Conservation (phyloP, 352 stramenopile genomes). For the Globisporangium cederbergense region DNA sequence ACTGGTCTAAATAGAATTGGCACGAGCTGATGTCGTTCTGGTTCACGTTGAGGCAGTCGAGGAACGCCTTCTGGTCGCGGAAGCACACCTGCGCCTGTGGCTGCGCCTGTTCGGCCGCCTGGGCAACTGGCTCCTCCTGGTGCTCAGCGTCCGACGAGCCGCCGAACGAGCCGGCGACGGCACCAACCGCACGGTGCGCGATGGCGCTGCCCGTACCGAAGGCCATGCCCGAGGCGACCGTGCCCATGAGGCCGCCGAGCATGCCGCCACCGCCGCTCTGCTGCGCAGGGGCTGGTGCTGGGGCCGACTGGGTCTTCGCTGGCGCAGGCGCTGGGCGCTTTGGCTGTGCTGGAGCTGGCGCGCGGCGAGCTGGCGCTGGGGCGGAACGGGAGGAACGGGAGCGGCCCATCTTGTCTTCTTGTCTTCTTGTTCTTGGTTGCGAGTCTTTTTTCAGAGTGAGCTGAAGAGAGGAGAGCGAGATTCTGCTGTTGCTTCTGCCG, state of each 20-base stretch:
- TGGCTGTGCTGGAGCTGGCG: conserved; percentile 27
- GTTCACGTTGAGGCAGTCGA: conserved; percentile 84
- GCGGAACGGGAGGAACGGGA: conserved; percentile 60
- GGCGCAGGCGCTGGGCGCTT: conserved; percentile 42
- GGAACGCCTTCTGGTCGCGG: conserved; percentile 76
- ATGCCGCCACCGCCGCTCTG: conserved; percentile 74
- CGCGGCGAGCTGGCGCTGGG: conserved; percentile 40
- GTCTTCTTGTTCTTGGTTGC: conserved; percentile 13
- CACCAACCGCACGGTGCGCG: conserved; percentile 90
- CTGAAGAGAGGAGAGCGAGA: conserved; percentile 2
- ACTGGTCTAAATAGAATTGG: conserved; percentile 88
- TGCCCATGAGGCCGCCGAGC: conserved; percentile 94
- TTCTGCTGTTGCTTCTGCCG: conserved; percentile 21
- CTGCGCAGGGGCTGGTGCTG: conserved; percentile 49
- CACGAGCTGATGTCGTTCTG: conserved; percentile 84
- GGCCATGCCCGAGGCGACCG: conserved; percentile 96
- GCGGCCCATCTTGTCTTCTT: conserved; percentile 47
- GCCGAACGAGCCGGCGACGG: conserved; percentile 70
- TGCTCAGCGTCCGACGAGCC: conserved; percentile 27
- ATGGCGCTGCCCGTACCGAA: conserved; percentile 97
- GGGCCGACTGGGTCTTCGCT: conserved; percentile 43
- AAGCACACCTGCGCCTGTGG: conserved; percentile 56
- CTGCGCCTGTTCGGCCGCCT: conserved; percentile 32
- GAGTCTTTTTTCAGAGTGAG: conserved; percentile 21
- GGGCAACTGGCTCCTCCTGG: conserved; percentile 23